These are phyloP conservation scores for Chimonanthus salicifolius DNA, from an alignment of 164 flowering plant species.

Conservation along the genomic window DNA sequence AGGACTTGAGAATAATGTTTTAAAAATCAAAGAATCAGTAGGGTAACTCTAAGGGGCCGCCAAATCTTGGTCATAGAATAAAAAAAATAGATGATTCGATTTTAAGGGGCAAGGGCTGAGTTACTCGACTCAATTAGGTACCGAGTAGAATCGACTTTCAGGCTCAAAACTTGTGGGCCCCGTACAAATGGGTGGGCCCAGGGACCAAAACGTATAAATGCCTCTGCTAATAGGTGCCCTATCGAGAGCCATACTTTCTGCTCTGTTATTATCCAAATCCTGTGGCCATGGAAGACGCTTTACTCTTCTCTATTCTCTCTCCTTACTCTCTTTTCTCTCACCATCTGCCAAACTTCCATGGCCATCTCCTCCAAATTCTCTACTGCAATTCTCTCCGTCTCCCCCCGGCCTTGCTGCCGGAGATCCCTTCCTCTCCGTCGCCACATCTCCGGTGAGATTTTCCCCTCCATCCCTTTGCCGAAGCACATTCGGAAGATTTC, in stretches of 20 bases:
- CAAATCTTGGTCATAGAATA: too few species aligned
- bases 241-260: background rate
- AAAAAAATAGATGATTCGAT: too few species aligned
- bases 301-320: background rate
- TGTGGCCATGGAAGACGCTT: constrained; percentile 18
- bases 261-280: constrained; percentile 12
- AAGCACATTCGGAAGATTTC: constrained; percentile 1
- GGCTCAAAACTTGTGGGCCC: background rate
- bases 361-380: constrained; percentile 30
- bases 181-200: background rate
- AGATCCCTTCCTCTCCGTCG: constrained; percentile 4
- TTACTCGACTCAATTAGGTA: too few species aligned
- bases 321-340: constrained; percentile 4
- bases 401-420: constrained; percentile 11
- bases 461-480: constrained; percentile 11
- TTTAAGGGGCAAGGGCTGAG: too few species aligned
- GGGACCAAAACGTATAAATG: constrained; percentile 7
- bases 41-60: too few species aligned
- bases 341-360: constrained; percentile 16
- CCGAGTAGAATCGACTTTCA: background rate
- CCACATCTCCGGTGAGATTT: background rate
- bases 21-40: too few species aligned
- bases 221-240: background rate
- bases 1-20: too few species aligned
- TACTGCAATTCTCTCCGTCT: constrained; percentile 16